Evolutionary conservation across 192 early-diverging fungal species (phyloP).

Genomic region (Diversispora epigaea): DNA sequence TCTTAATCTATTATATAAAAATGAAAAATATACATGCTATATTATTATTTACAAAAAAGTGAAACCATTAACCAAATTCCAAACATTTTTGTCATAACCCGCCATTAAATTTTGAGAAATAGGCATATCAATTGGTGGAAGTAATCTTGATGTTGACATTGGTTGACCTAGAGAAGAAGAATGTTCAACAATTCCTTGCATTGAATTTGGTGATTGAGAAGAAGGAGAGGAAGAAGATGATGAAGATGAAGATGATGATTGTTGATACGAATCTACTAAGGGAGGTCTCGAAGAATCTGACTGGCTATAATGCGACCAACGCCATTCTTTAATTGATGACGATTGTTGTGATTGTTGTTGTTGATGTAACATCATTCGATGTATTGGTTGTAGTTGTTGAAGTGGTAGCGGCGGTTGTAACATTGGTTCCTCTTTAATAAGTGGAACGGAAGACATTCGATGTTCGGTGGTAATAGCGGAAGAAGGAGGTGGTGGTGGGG

Average conservation of each 20-base stretch:
- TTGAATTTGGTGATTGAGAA: background rate
- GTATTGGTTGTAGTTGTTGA: background rate
- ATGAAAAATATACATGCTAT: too few species aligned
- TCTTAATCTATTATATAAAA: too few species aligned
- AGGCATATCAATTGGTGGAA: background rate
- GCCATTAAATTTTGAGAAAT: slow-evolving; percentile 4
- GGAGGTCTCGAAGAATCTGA: background rate
- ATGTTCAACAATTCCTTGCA: background rate
- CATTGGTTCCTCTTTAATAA: too few species aligned
- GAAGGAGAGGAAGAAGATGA: too few species aligned
- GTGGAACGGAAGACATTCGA: too few species aligned
- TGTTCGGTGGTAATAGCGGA: too few species aligned
- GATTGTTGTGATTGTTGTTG: background rate
- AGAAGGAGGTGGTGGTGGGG: too few species aligned
- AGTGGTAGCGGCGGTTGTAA: too few species aligned
- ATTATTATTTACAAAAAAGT: background rate
- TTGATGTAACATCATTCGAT: background rate
- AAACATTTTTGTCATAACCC: slow-evolving; percentile 2
- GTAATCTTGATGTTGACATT: background rate
- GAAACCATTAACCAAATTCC: slow-evolving; percentile 9
- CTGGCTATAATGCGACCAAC: slow-evolving; percentile 11
- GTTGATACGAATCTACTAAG: background rate
- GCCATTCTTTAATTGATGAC: slow-evolving; percentile 5
- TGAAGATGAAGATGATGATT: background rate
- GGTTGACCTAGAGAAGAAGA: background rate